Conservation (phyloP, 805 yeast genomes). For the Saturnispora halmiae region DNA sequence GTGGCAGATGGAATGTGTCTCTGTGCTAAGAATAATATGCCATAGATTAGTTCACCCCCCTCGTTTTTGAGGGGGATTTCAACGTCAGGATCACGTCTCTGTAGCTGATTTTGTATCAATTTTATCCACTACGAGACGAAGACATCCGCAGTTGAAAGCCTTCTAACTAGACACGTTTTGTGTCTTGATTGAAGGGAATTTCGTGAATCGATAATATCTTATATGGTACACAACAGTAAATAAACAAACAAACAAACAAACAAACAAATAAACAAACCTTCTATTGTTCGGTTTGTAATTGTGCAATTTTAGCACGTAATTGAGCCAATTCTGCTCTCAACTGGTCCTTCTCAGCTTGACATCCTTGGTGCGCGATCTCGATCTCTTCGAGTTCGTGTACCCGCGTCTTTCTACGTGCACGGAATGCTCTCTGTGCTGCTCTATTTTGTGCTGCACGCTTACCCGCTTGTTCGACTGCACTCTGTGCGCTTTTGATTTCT, state of each 20-base stretch:
- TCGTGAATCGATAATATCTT: no score
- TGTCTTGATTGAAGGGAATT: no score
- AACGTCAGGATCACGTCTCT: no score
- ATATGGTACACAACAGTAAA: no score
- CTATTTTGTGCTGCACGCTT: constrained; percentile 90
- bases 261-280: no score
- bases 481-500: constrained; percentile 5
- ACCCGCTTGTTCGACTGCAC: constrained; percentile 23
- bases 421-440: constrained; percentile 84
- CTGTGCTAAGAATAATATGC: constrained; percentile 14
- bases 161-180: no score
- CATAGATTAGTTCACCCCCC: neutral
- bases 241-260: no score
- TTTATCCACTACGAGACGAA: no score
- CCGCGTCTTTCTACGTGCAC: constrained; percentile 74
- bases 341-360: constrained; percentile 57
- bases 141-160: no score
- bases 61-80: neutral
- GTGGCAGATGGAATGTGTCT: constrained; percentile 16
- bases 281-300: constrained; percentile 44
- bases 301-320: constrained; percentile 62
- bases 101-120: no score
- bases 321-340: constrained; percentile 61
- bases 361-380: constrained; percentile 52
- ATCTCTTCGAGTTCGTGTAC: constrained; percentile 71